Conservation (phyloP, 768 basidiomycete genomes). For the Kwoniella heveanensis region DNA sequence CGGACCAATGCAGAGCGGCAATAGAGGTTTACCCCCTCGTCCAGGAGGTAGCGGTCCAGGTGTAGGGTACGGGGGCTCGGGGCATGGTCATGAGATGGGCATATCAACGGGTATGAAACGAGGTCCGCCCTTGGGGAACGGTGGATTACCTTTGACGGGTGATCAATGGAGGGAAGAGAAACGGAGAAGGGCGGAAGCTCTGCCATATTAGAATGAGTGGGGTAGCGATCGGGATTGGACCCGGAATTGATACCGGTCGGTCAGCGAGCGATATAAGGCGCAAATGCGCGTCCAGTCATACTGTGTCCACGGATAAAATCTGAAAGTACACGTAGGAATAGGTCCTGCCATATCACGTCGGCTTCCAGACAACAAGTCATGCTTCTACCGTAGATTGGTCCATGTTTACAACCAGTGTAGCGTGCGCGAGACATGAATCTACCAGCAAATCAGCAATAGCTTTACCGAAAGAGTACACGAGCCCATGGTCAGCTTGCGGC, state of each 20-base stretch:
- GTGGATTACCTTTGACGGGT: neutral
- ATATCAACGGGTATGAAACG: neutral
- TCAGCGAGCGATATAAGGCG: neutral
- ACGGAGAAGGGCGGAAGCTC: neutral
- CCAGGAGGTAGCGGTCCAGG: neutral
- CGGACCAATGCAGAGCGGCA: neutral
- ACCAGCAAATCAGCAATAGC: too few relatives aligned
- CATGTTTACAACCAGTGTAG: neutral
- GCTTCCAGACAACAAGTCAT: neutral
- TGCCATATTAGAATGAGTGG: neutral
- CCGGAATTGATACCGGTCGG: too few relatives aligned
- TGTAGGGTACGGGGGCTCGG: neutral
- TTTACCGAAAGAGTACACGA: too few relatives aligned
- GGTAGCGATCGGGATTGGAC: neutral
- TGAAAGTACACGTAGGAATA: neutral
- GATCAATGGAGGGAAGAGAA: constrained; percentile 9
- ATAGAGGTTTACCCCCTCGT: neutral
- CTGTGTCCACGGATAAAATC: too few relatives aligned
- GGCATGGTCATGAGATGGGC: neutral
- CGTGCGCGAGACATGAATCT: too few relatives aligned
- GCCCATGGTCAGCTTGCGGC: too few relatives aligned
- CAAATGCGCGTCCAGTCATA: too few relatives aligned
- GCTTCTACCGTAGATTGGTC: neutral
- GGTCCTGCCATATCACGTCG: neutral
- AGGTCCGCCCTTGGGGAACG: neutral